Evolutionary conservation across 768 basidiomycete genomes (phyloP).

Genomic region (Serendipita sp.): DNA sequence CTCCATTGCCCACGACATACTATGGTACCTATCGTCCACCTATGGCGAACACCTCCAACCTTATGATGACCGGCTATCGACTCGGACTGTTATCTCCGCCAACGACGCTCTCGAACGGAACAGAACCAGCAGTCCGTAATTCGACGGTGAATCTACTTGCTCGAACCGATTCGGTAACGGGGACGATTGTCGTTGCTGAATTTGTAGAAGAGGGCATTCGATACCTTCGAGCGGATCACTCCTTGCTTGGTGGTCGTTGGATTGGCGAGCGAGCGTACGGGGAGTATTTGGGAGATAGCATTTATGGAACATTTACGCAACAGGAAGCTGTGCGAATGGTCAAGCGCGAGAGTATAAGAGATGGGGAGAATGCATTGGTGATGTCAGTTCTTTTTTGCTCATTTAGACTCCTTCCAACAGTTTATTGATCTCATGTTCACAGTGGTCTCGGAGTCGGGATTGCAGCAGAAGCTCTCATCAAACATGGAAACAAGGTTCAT

Average conservation of each 20-base stretch:
- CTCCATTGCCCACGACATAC: constrained; percentile 14
- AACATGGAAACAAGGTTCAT: constrained; percentile 55
- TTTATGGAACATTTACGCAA: constrained; percentile 70
- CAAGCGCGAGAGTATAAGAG: constrained; percentile 26
- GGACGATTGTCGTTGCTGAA: constrained; percentile 72
- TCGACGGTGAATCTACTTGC: constrained; percentile 18
- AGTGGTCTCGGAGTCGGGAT: constrained; percentile 86
- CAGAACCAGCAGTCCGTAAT: constrained; percentile 10
- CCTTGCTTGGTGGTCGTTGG: constrained; percentile 63
- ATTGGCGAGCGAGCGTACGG: constrained; percentile 33
- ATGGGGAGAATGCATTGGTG: constrained; percentile 41
- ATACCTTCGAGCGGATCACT: constrained; percentile 39
- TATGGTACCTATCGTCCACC: constrained; percentile 41
- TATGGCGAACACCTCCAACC: constrained; percentile 28
- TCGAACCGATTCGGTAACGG: constrained; percentile 34
- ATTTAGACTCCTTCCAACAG: neutral
- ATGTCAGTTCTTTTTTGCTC: constrained; percentile 37
- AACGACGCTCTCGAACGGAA: constrained; percentile 55
- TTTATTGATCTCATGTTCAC: neutral
- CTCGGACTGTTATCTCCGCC: constrained; percentile 31
- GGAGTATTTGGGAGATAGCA: constrained; percentile 48
- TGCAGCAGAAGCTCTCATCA: constrained; percentile 56
- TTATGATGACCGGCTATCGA: constrained; percentile 35
- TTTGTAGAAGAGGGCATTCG: constrained; percentile 23
- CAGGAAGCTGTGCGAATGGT: constrained; percentile 75